phyloP scores from a whole-genome alignment of 1,139 yeast species.

The Taphrina betulina region DNA sequence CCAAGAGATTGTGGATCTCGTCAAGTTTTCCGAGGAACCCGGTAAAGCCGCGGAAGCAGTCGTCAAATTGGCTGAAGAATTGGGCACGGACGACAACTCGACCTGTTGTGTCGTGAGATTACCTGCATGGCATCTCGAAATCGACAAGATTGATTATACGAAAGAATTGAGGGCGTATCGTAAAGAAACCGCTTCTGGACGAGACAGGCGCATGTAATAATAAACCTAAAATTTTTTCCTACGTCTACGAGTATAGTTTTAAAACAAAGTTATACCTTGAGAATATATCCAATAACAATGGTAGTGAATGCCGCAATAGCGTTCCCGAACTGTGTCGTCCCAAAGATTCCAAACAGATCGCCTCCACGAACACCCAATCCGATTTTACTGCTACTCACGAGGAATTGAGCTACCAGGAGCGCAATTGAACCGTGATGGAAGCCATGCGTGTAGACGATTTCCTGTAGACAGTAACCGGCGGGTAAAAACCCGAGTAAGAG shows the following conservation, averaged over 20 bases:
- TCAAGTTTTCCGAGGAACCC: constrained; percentile 65
- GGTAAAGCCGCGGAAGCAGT: constrained; percentile 84
- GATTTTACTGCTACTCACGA: constrained; percentile 14
- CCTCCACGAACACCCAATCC: constrained; percentile 15
- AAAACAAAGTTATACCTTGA: constrained; percentile 12
- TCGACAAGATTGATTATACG: constrained; percentile 23
- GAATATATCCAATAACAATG: constrained; percentile 15
- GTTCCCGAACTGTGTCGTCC: constrained; percentile 17
- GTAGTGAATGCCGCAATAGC: neutral
- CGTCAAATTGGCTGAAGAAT: constrained; percentile 74
- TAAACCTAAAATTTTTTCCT: no score
- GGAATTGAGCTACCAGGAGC: constrained; percentile 1
- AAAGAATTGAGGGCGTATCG: constrained; percentile 26
- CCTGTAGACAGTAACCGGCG: constrained; percentile 22
- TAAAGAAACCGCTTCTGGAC: constrained; percentile 6
- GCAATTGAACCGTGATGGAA: constrained; percentile 3
- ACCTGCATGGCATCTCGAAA: constrained; percentile 62
- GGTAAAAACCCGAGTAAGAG: constrained; percentile 25
- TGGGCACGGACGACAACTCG: constrained; percentile 94
- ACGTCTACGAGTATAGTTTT: no score
- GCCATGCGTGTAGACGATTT: constrained; percentile 22
- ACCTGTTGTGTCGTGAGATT: constrained; percentile 79
- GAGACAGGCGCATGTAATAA: constrained; percentile 23
- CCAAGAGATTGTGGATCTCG: constrained; percentile 86
- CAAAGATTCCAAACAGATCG: constrained; percentile 21